Base-by-base conservation (phyloP, 495 filamentous ascomycete species). In the Massariosphaeria phaeospora region DNA sequence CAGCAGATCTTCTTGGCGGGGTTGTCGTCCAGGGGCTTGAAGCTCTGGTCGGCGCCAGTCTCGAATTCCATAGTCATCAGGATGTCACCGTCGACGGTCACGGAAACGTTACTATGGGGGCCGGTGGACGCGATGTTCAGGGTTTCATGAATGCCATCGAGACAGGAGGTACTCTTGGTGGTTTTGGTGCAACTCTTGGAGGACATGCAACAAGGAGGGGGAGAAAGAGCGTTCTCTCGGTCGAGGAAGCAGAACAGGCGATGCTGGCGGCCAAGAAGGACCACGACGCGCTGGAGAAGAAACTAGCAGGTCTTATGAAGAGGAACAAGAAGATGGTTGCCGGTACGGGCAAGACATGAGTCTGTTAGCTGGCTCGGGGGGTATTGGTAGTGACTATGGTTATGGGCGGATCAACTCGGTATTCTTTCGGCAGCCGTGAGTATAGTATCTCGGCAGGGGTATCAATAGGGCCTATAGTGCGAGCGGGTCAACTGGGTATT, bases 241-340 rank as follows among this genome's bases (percentile, higher is more conserved):
- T 84, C 5, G 76, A 82, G 45, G 84, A 85, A 25, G 76, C 79
- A 4, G 84, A 88, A 69, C 70, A 69, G 48, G 79, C 75, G 27
- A 71, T 84, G 59, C 52, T 71, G 15, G 61, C 66, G 10, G 75
- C 78, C n/a, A 75, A 75, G 57, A 86, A 82, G 72, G 84, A 88
- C 62, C 76, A 80, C 29, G 86, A 89, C 47, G 75, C 66, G 50
- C 64, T 87, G 8, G 86, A 88, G 68, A 88, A 86, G 75, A 81
- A 73, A 58, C 63, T 86, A 18, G 76, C 75, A 55, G 71, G 74
- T 46, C 48, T 85, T 30, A 71, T 84, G 49, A 80, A 80, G 60
- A 81, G 77, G 74, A 86, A 86, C 60, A 69, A 76, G 49, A 61
- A 51, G 57, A 11, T 51, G 43, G 51, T 61, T 10, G 17, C 31